These are phyloP conservation scores for Phytopythium chamaehyphon DNA, from an alignment of 352 stramenopile genomes.

Conservation along the genomic window DNA sequence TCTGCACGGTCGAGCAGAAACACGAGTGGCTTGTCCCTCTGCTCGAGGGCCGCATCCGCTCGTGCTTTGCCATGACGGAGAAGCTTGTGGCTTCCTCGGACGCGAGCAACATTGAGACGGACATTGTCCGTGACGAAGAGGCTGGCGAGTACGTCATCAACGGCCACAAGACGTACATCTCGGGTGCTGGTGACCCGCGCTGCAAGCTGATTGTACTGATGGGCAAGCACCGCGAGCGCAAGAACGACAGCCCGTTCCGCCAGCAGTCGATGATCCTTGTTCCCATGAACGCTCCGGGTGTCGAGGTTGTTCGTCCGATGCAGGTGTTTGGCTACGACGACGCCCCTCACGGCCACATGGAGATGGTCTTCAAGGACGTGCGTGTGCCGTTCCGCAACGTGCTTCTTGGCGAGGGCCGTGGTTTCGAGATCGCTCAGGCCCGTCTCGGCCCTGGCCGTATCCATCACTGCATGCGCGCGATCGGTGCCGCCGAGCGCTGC, in stretches of 20 bases:
- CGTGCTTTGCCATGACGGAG: slow-evolving; percentile 97
- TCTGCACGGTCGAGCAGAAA: slow-evolving; percentile 91
- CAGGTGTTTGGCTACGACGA: slow-evolving; percentile 97
- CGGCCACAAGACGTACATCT: slow-evolving; percentile 96
- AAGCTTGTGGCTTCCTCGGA: slow-evolving; percentile 94
- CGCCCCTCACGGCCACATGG: slow-evolving; percentile 92
- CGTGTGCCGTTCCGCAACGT: slow-evolving; percentile 89
- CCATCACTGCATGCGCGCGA: slow-evolving; percentile 97
- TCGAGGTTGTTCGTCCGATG: slow-evolving; percentile 88
- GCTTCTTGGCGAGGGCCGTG: slow-evolving; percentile 73
- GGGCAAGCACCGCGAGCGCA: slow-evolving; percentile 48
- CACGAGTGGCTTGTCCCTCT: slow-evolving; percentile 92
- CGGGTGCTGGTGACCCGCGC: slow-evolving; percentile 92
- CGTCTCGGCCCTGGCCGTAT: slow-evolving; percentile 95
- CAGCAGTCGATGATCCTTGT: slow-evolving; percentile 92
- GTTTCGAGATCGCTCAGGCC: slow-evolving; percentile 88
- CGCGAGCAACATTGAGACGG: slow-evolving; percentile 94
- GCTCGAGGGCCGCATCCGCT: slow-evolving; percentile 91
- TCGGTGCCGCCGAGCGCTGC: slow-evolving; percentile 88
- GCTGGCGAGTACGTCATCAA: slow-evolving; percentile 91
- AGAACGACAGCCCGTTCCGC: slow-evolving; percentile 41
- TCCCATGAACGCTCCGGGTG: slow-evolving; percentile 87
- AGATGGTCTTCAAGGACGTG: slow-evolving; percentile 95
- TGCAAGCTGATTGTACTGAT: slow-evolving; percentile 90
- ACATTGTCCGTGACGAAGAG: slow-evolving; percentile 63